Evolutionary conservation across 1,284 basidiomycete genomes (phyloP), one percentile per base, ranked within the genome.

Genomic region (Leucoagaricus sp.): DNA sequence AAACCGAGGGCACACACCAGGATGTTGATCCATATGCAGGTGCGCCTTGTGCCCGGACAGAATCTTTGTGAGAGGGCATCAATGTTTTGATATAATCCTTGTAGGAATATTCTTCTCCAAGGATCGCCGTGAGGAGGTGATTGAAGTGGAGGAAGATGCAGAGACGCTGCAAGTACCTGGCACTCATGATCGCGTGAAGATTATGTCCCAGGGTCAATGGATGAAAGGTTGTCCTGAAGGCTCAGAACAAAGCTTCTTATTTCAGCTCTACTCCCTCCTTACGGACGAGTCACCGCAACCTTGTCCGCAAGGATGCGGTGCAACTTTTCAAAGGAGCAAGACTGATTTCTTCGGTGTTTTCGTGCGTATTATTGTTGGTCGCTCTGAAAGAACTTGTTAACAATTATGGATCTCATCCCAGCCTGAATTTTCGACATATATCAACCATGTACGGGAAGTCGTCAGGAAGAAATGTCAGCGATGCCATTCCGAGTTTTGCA

Each of bases 191-290:
- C 70, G 72, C 15, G 77, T 88, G 23, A 83, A 83, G 57, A 72
- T 94, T 38, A 84, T 96, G 81, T 87, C 87, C 21, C 89, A 91
- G 69, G 90, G 90, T n/a, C 87, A 93, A 67, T 96, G 93, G 93
- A 96, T 96, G 94, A 93, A 91, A 69, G 94, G 94, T 8, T 96
- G 94, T 70, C 93, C 94, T 0, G 94, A 96, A 70, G 93, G 91
- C 58, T 87, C 87, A 65, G 94, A 96, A 70, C 94, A 96, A 68
- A 86, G 85, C 58, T 91, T 90, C 70, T 76, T 96, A 53, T 96
- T 96, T 73, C 82, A 85, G 62, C 81, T 94, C 28, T 96, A 94
- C 70, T 82, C 84, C 50, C 80, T 86, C 59, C 76, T 95, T 41
- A 83, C 81, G 60, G 81, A 84, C 83, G 84, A 7, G 67, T 73